These are phyloP conservation scores for Nidularia sp. DNA, from an alignment of 768 basidiomycete species.

Conservation along the genomic window DNA sequence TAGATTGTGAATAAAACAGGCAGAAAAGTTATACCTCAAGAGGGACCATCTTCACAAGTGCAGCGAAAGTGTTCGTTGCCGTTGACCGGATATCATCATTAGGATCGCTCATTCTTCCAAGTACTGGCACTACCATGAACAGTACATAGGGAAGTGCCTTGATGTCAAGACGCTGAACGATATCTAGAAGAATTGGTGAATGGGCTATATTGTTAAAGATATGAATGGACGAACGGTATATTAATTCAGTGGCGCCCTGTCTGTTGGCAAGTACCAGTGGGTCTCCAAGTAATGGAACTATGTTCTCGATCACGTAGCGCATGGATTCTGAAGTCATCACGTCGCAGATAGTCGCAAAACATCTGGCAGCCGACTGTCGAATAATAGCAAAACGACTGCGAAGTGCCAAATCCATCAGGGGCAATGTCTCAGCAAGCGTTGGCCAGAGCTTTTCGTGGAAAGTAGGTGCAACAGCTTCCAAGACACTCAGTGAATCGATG, in stretches of 20 bases:
- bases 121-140: slow-evolving; percentile 92
- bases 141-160: slow-evolving; percentile 95
- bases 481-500: slow-evolving; percentile 87
- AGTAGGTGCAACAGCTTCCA: slow-evolving; percentile 77
- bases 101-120: slow-evolving; percentile 95
- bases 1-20: neutral
- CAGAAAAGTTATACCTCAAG: slow-evolving; percentile 60
- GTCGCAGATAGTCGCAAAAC: slow-evolving; percentile 84
- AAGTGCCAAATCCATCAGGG: slow-evolving; percentile 71
- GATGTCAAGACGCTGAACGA: slow-evolving; percentile 88
- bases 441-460: slow-evolving; percentile 69
- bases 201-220: neutral
- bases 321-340: slow-evolving; percentile 84
- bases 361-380: slow-evolving; percentile 81
- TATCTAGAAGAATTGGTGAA: slow-evolving; percentile 46
- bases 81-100: slow-evolving; percentile 90
- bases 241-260: slow-evolving; percentile 86
- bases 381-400: slow-evolving; percentile 87
- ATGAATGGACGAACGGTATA: slow-evolving; percentile 71
- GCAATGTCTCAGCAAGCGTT: slow-evolving; percentile 69
- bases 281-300: slow-evolving; percentile 82
- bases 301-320: slow-evolving; percentile 81
- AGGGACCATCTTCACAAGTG: slow-evolving; percentile 97
- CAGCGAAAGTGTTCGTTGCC: slow-evolving; percentile 96
- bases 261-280: slow-evolving; percentile 67